phyloP scores from a whole-genome alignment of 78 protist species.

The Dictyostelium discoideum region dicty_2.7 NC_007088.5:5477501-5478000 shows the following conservation, averaged over 20 bases:
- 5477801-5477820: too few species aligned
- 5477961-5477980: constrained; percentile 29
- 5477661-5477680: neutral
- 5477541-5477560: neutral
- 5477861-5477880: constrained; percentile 78
- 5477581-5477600: neutral
- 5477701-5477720: neutral
- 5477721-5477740: constrained; percentile 47
- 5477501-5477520: too few species aligned
- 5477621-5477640: neutral
- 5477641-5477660: neutral
- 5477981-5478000: constrained; percentile 54
- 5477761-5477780: neutral
- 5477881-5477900: constrained; percentile 53
- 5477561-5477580: neutral
- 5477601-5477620: neutral
- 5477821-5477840: too few species aligned
- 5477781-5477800: neutral
- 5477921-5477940: constrained; percentile 46
- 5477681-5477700: too few species aligned
- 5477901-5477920: constrained; percentile 32
- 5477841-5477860: neutral
- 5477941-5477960: constrained; percentile 59
- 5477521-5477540: neutral
- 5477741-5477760: constrained; percentile 68